Conservation (phyloP, 179 eudicot species). For the Gypsophila paniculata region DNA sequence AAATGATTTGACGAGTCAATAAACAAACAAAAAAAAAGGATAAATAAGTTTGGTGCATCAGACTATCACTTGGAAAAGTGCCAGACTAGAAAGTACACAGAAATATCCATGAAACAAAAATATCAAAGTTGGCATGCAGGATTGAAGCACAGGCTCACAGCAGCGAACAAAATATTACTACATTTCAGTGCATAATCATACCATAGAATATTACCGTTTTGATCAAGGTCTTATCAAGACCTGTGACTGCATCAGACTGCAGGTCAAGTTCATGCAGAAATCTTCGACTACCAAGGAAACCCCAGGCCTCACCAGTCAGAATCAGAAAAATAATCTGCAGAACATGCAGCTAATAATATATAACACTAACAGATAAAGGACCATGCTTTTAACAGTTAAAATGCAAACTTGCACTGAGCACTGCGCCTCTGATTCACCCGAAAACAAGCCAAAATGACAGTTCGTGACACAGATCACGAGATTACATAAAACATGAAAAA, state of each 20-base stretch:
- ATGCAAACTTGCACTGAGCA: not conserved
- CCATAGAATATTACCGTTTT: constrained; percentile 51
- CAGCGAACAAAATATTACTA: constrained; percentile 26
- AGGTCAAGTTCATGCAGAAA: constrained; percentile 78
- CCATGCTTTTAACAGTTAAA: not conserved
- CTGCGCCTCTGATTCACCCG: not conserved
- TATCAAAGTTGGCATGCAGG: not conserved
- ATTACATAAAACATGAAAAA: not conserved
- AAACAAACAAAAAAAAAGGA: too few relatives aligned
- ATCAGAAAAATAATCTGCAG: constrained; percentile 79
- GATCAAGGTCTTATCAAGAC: constrained; percentile 59
- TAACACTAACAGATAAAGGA: constrained; percentile 1
- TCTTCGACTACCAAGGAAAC: constrained; percentile 93
- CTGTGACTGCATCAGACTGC: constrained; percentile 56
- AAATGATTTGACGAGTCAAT: too few relatives aligned
- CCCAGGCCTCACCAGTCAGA: constrained; percentile 98
- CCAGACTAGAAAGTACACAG: not conserved
- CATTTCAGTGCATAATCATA: not conserved
- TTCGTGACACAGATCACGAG: not conserved
- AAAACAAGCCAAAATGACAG: not conserved
- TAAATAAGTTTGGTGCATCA: too few relatives aligned
- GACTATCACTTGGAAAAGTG: not conserved
- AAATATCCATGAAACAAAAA: not conserved
- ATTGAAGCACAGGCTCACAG: not conserved
- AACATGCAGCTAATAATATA: not conserved